These are phyloP conservation scores for Eutrema japonicum DNA, from an alignment of 345 rosid species.

Conservation along the genomic window DNA sequence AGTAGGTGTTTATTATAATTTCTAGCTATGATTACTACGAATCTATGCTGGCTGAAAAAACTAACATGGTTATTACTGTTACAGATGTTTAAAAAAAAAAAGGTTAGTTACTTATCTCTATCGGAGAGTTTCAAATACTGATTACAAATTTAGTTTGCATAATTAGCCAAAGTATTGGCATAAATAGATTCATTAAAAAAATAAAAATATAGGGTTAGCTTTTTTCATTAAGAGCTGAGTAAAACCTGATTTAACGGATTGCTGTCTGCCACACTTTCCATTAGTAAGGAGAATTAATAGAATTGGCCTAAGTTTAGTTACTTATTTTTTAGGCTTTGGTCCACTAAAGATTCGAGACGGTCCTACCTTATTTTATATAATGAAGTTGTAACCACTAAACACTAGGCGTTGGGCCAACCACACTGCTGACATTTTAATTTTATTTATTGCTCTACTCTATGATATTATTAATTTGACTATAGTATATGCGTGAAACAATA, in stretches of 20 bases:
- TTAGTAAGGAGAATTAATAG: slow-evolving; percentile 14
- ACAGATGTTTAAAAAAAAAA: too few species aligned
- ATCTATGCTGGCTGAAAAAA: neutral
- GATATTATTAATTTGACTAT: slow-evolving; percentile 1
- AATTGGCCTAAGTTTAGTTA: slow-evolving; percentile 26
- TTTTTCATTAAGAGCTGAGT: slow-evolving; percentile 9
- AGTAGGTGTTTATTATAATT: neutral
- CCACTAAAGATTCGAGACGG: slow-evolving; percentile 31
- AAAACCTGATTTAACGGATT: slow-evolving; percentile 33
- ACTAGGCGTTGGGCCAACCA: slow-evolving; percentile 22
- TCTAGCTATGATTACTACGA: slow-evolving; percentile 8
- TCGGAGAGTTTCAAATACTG: neutral
- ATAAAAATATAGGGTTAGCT: neutral
- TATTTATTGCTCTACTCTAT: slow-evolving; percentile 2
- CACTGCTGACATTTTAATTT: slow-evolving; percentile 21
- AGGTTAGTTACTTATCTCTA: neutral
- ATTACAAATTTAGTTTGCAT: slow-evolving; percentile 3
- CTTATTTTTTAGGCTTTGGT: slow-evolving; percentile 12
- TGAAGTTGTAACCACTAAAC: slow-evolving; percentile 28
- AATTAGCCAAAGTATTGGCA: neutral
- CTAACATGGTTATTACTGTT: neutral
- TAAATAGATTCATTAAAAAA: neutral
- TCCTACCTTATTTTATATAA: slow-evolving; percentile 22
- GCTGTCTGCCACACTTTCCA: slow-evolving; percentile 39
- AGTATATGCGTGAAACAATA: neutral